Percentiles rank a stretch among this genome's conserved stretches.
Conservation (phyloP, 73 alveolate species). For the Strombidium stylifer region DNA sequence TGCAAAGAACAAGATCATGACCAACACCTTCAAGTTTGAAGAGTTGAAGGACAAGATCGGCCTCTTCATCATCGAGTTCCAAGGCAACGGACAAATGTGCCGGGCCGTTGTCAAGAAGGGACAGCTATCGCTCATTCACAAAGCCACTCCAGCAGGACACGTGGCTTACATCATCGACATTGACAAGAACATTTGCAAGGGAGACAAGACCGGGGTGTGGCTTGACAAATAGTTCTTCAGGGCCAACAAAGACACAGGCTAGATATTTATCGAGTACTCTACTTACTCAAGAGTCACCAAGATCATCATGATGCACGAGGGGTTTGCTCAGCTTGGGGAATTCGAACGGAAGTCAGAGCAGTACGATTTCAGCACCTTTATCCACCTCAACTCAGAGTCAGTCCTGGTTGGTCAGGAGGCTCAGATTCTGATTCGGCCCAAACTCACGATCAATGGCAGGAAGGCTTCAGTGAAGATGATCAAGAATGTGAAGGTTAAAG, state of each 20-base stretch:
- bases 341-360: constrained; percentile 60
- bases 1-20: constrained; percentile 50
- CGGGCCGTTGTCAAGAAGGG: constrained; percentile 93
- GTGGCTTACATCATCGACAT: constrained; percentile 81
- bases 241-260: constrained; percentile 69
- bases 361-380: constrained; percentile 60
- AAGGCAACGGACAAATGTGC: constrained; percentile 81
- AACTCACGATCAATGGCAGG: constrained; percentile 68
- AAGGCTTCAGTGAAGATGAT: constrained; percentile 51
- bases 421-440: constrained; percentile 66
- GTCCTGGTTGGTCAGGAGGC: constrained; percentile 81
- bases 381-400: constrained; percentile 62
- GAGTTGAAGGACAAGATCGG: constrained; percentile 83
- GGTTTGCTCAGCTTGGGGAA: constrained; percentile 78
- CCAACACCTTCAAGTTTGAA: constrained; percentile 55
- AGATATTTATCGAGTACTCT: constrained; percentile 70
- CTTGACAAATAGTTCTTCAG: constrained; percentile 74
- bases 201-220: constrained; percentile 27
- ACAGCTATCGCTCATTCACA: constrained; percentile 67
- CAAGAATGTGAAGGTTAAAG: constrained; percentile 60
- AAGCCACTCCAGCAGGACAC: constrained; percentile 84
- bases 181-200: constrained; percentile 71
- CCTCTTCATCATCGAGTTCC: constrained; percentile 84
- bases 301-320: constrained; percentile 73
- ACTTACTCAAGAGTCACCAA: constrained; percentile 45